Evolutionary conservation across 2,329 filamentous ascomycete species (phyloP), one percentile per base, ranked within the genome.

Genomic region (Colletotrichum sansevieriae): DNA sequence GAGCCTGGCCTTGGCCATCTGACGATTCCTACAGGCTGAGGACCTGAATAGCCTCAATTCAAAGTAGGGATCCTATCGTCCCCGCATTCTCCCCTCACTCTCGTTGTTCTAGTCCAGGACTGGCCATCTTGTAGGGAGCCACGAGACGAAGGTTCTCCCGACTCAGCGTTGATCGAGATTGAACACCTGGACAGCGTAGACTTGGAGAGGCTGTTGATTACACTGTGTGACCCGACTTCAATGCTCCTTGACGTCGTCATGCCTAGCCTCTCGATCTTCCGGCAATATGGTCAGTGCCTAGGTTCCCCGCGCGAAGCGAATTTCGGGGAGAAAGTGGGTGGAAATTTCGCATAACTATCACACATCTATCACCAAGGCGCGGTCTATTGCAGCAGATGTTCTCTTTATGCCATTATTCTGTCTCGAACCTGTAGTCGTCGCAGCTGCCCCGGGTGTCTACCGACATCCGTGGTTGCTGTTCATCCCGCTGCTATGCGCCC

Each of bases 1-100:
- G 18, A 25, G 20, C 20, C n/a, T 18, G 37, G 37, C 51, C 35
- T 39, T 13, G 20, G 46, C 15, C 20, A 29, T 29, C 46, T n/a
- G 25, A 47, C 9, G 51, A 44, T 37, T 63, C 68, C 62, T 60
- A 37, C 61, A 66, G 62, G 61, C 43, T 52, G 15, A 44, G 22
- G 29, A 35, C 33, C 59, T 70, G 43, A 63, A 66, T 70, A 66
- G 69, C 69, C 66, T 70, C 66, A 63, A 69, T 62, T 59, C 20
- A 63, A 43, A 55, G 69, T 70, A 66, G 69, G 12, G 69, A 66
- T 64, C 25, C 5, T 12, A 22, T 11, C 11, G 47, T 68, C 67
- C 63, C 61, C 62, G 66, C 66, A 66, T 12, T 51, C 44, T 66
- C 66, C 52, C 66, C 68, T 65, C 69, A 52, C n/a, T 29, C 15